Conservation (phyloP, 306 rosid genomes). For the Neltuma alba region DNA sequence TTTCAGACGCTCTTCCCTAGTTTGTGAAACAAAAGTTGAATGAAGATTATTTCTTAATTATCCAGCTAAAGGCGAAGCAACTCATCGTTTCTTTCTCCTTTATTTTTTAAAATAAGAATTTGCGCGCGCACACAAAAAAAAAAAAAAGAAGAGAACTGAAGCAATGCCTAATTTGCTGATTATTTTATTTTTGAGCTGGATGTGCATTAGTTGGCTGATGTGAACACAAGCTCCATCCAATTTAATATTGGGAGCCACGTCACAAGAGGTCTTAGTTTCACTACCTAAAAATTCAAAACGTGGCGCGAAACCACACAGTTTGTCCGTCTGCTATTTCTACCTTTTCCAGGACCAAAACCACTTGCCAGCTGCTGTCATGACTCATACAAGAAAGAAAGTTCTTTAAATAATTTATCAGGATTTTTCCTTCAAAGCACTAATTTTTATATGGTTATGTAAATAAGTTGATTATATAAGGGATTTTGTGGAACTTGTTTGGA, state of each 20-base stretch:
- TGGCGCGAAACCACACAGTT: neutral
- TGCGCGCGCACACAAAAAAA: no score
- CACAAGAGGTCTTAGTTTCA: neutral
- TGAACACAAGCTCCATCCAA: neutral
- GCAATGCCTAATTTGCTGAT: neutral
- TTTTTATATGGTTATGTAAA: no score
- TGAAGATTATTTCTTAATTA: neutral
- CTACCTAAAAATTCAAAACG: slow-evolving; percentile 12
- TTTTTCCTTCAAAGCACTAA: neutral
- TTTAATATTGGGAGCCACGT: neutral
- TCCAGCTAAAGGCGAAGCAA: neutral
- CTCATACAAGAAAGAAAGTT: neutral
- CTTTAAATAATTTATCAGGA: neutral
- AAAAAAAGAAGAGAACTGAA: neutral
- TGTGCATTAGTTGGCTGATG: neutral
- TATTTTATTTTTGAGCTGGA: neutral
- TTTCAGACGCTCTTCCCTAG: neutral
- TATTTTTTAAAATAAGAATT: neutral
- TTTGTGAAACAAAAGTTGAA: neutral
- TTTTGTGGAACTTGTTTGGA: neutral
- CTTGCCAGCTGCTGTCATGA: neutral
- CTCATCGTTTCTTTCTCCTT: neutral
- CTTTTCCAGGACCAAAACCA: slow-evolving; percentile 1
- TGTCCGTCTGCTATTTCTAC: neutral
- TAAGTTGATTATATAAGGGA: neutral